phyloP scores from a whole-genome alignment of 768 basidiomycete genomes.

The Pulveroboletus sp. region DNA sequence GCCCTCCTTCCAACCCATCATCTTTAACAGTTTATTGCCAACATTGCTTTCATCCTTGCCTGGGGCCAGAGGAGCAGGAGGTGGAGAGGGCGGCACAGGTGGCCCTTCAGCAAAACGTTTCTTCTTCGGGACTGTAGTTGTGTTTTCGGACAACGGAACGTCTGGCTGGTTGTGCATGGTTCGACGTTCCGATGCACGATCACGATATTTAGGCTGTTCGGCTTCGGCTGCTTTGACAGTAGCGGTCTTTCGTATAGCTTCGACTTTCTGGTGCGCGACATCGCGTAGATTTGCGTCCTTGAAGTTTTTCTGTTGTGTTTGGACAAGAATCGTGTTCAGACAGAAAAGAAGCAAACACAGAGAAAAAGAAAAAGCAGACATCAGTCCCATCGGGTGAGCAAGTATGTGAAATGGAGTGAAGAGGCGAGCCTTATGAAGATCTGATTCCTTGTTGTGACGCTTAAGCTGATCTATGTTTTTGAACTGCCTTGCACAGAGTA shows the following conservation, averaged over 20 bases:
- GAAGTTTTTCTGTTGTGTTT: slow-evolving; percentile 69
- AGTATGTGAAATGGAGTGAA: slow-evolving; percentile 32
- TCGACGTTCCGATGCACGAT: slow-evolving; percentile 89
- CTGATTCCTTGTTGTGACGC: slow-evolving; percentile 90
- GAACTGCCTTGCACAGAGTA: slow-evolving; percentile 92
- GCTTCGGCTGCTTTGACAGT: slow-evolving; percentile 24
- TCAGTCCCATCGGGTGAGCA: slow-evolving; percentile 28
- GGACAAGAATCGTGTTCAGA: slow-evolving; percentile 2
- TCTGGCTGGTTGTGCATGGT: slow-evolving; percentile 91
- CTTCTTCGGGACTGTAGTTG: slow-evolving; percentile 34
- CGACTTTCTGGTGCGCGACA: slow-evolving; percentile 63
- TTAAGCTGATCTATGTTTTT: slow-evolving; percentile 80
- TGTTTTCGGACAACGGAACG: slow-evolving; percentile 58
- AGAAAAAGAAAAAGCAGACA: slow-evolving; percentile 21
- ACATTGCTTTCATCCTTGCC: slow-evolving; percentile 81
- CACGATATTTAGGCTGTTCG: slow-evolving; percentile 83
- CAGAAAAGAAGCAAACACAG: not conserved
- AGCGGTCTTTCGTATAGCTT: slow-evolving; percentile 38
- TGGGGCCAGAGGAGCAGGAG: slow-evolving; percentile 60
- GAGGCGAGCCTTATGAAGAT: slow-evolving; percentile 83
- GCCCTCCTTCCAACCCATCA: slow-evolving; percentile 98
- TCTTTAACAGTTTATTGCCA: slow-evolving; percentile 89
- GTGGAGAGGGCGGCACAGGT: slow-evolving; percentile 53
- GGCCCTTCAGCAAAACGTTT: slow-evolving; percentile 51
- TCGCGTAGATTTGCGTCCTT: slow-evolving; percentile 69